Conservation (phyloP, 306 rosid genomes). For the Rubus parviflorus region DNA sequence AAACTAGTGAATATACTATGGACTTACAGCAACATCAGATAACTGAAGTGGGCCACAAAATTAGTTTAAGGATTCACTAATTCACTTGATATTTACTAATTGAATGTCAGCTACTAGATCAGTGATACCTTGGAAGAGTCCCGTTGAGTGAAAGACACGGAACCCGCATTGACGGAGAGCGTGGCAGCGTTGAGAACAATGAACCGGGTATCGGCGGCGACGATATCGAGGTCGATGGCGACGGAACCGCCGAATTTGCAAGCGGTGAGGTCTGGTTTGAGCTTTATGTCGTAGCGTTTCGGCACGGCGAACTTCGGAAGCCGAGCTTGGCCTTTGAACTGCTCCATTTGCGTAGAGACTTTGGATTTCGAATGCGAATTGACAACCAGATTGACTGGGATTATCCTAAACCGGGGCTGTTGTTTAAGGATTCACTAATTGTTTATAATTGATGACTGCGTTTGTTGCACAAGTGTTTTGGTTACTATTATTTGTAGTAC, state of each 20-base stretch:
- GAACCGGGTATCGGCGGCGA: conserved; percentile 56
- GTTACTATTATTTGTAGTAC: too few relatives aligned
- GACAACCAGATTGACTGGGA: too few relatives aligned
- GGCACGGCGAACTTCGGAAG: conserved; percentile 90
- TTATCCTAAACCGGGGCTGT: too few relatives aligned
- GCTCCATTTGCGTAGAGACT: conserved; percentile 46
- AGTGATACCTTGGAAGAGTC: conserved; percentile 54
- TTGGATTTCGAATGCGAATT: too few relatives aligned
- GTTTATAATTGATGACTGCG: too few relatives aligned
- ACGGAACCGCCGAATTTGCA: conserved; percentile 75
- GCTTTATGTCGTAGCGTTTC: conserved; percentile 59
- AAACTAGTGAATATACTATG: neutral
- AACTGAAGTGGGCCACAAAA: too few relatives aligned
- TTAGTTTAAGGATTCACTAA: too few relatives aligned
- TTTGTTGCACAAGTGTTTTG: too few relatives aligned
- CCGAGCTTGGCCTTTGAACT: conserved; percentile 80
- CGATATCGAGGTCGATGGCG: conserved; percentile 55
- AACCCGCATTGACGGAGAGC: conserved; percentile 34
- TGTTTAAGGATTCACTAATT: too few relatives aligned
- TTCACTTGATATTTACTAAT: too few relatives aligned
- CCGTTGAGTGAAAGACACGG: conserved; percentile 44
- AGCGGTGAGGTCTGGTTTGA: conserved; percentile 69
- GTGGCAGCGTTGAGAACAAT: conserved; percentile 85
- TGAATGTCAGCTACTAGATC: neutral
- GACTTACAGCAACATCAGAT: too few relatives aligned